These are phyloP conservation scores for Colletotrichum limetticola DNA, from an alignment of 2,329 filamentous ascomycete genomes.

Conservation along the genomic window DNA sequence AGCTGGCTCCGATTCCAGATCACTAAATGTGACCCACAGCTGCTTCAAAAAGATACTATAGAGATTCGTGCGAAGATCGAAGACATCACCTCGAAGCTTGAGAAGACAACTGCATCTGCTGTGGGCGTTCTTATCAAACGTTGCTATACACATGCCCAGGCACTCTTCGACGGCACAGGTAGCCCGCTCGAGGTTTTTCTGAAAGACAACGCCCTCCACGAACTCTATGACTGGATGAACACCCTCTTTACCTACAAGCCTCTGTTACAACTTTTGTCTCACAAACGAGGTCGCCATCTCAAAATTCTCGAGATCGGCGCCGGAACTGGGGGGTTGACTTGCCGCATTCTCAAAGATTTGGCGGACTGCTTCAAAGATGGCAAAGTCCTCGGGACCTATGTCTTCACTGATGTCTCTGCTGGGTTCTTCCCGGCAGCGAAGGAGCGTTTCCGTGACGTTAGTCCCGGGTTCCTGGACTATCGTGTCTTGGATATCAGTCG, in stretches of 20 bases:
- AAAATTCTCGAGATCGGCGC: constrained; percentile 42
- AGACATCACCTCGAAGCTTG: background rate
- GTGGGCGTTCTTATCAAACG: constrained; percentile 10
- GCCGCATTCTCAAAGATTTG: constrained; percentile 6
- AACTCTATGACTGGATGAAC: constrained; percentile 30
- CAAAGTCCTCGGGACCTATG: constrained; percentile 33
- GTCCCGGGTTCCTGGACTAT: background rate
- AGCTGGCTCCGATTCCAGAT: background rate
- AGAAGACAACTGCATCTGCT: background rate
- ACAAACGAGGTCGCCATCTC: constrained; percentile 40
- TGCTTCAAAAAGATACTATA: accelerated
- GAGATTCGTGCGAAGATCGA: background rate
- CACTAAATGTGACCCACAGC: background rate
- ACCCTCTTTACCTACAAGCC: constrained; percentile 11
- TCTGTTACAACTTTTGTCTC: background rate
- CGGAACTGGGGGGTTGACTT: constrained; percentile 23
- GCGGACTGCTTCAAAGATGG: constrained; percentile 29
- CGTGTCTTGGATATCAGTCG: constrained; percentile 41
- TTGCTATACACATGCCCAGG: constrained; percentile 8
- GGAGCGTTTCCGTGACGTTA: background rate
- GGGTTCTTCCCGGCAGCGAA: constrained; percentile 38
- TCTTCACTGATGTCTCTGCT: constrained; percentile 40
- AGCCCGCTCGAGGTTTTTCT: constrained; percentile 15
- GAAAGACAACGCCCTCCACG: constrained; percentile 9
- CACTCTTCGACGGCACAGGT: background rate